Conservation (phyloP, 2,329 filamentous ascomycete genomes). For the Metarhizium album region DNA sequence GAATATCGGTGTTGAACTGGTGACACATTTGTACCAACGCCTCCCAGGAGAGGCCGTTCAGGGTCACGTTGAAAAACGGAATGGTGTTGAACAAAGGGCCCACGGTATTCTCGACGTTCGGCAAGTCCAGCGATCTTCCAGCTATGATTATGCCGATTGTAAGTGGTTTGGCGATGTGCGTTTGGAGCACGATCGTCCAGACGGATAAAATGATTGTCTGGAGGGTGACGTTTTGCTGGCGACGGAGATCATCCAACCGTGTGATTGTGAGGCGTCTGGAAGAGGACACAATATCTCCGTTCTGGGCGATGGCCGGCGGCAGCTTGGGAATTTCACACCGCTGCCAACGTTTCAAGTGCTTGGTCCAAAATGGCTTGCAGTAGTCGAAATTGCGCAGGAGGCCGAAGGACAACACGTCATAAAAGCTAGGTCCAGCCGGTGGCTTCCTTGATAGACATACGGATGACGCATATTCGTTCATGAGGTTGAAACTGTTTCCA, state of each 20-base stretch:
- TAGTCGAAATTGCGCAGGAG: conserved; percentile 42
- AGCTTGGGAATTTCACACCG: not conserved
- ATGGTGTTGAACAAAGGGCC: conserved; percentile 88
- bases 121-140: conserved; percentile 61
- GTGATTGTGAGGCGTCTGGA: conserved; percentile 24
- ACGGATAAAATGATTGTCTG: conserved; percentile 68
- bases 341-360: conserved; percentile 34
- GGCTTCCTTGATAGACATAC: conserved; percentile 12
- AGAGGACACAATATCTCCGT: conserved; percentile 6
- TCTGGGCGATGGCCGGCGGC: conserved; percentile 5
- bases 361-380: conserved; percentile 54
- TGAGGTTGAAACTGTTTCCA: conserved; percentile 61
- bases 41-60: conserved; percentile 41
- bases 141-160: conserved; percentile 69
- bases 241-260: conserved; percentile 41
- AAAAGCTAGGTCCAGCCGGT: conserved; percentile 42
- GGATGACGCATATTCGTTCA: conserved; percentile 46
- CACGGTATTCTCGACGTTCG: conserved; percentile 54
- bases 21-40: conserved; percentile 56
- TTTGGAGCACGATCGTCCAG: conserved; percentile 56
- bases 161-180: conserved; percentile 32
- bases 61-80: conserved; percentile 49
- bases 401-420: conserved; percentile 57
- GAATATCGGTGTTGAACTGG: conserved; percentile 53
- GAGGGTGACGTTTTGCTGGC: conserved; percentile 58